Conservation (phyloP, 116 monocot species). For the Phalaenopsis hybrid region DNA sequence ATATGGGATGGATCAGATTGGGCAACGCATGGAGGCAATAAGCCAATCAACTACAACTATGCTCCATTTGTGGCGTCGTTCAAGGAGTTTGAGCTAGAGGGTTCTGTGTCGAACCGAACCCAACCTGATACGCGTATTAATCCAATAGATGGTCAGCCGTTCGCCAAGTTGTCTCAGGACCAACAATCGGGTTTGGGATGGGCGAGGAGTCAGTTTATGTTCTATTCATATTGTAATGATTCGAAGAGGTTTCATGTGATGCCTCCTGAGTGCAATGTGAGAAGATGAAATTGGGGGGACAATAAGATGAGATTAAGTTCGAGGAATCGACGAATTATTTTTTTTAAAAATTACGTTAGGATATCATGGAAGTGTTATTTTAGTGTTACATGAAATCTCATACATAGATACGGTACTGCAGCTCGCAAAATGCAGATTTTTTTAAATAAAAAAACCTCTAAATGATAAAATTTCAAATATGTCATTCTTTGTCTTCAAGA, state of each 20-base stretch:
- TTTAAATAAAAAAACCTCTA: too few species aligned
- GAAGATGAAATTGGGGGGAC: neutral
- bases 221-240: slow-evolving; percentile 58
- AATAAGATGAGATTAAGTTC: neutral
- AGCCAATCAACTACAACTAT: slow-evolving; percentile 38
- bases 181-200: slow-evolving; percentile 39
- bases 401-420: too few species aligned
- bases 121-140: slow-evolving; percentile 2
- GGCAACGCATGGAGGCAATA: slow-evolving; percentile 42
- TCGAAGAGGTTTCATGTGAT: slow-evolving; percentile 19
- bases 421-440: too few species aligned
- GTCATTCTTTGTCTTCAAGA: too few species aligned
- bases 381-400: too few species aligned
- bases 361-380: too few species aligned
- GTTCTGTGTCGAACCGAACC: slow-evolving; percentile 24
- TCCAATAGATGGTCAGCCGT: slow-evolving; percentile 29
- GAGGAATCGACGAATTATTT: too few species aligned
- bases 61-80: slow-evolving; percentile 42
- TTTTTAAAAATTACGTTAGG: too few species aligned
- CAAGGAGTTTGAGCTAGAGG: slow-evolving; percentile 24
- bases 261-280: slow-evolving; percentile 24
- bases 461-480: too few species aligned
- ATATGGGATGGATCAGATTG: slow-evolving; percentile 49
- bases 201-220: slow-evolving; percentile 43
- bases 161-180: slow-evolving; percentile 25